A percentile compares a stretch with the other conserved stretches of the same genome.
phyloP scores from a whole-genome alignment of 371 early-diverging fungal species.

The Basidiobolus heterosporus region DNA sequence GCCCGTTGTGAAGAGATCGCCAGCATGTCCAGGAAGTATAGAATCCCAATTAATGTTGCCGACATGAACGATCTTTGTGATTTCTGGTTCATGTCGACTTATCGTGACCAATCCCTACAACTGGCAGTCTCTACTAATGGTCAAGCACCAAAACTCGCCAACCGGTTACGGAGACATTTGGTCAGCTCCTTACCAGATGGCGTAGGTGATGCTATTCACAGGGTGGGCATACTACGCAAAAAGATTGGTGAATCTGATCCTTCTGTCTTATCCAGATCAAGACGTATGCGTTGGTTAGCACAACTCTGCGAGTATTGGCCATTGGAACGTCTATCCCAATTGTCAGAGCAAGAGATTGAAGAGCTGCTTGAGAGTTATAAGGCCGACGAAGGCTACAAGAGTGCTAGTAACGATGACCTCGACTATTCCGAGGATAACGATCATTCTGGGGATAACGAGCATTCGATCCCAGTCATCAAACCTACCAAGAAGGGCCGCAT shows the following conservation, averaged over 20 bases:
- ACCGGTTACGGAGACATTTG: conserved; percentile 50
- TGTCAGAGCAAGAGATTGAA: too few species aligned
- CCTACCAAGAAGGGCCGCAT: conserved; percentile 12
- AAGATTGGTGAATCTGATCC: conserved; percentile 52
- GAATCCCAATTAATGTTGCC: conserved; percentile 80
- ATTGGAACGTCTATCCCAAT: too few species aligned
- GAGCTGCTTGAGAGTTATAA: too few species aligned
- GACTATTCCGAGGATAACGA: too few species aligned
- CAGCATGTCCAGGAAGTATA: too few species aligned
- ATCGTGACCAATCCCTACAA: conserved; percentile 67
- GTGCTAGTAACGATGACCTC: too few species aligned
- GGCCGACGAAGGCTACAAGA: too few species aligned
- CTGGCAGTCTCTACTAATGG: conserved; percentile 83
- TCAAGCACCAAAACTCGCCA: conserved; percentile 72
- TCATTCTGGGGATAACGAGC: too few species aligned
- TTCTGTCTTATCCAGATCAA: conserved; percentile 33
- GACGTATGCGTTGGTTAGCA: conserved; percentile 58
- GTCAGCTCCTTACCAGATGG: conserved; percentile 42
- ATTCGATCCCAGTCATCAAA: conserved; percentile 5
- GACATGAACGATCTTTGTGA: conserved; percentile 81
- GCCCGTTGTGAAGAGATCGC: conserved; percentile 28
- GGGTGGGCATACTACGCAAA: conserved; percentile 47
- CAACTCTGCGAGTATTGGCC: too few species aligned
- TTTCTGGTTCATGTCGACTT: conserved; percentile 80
- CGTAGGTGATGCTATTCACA: conserved; percentile 48